Percentiles rank a stretch among this genome's conserved stretches.
Evolutionary conservation across 495 filamentous ascomycete genomes (phyloP).

Genomic region (Sporormia fimetaria): DNA sequence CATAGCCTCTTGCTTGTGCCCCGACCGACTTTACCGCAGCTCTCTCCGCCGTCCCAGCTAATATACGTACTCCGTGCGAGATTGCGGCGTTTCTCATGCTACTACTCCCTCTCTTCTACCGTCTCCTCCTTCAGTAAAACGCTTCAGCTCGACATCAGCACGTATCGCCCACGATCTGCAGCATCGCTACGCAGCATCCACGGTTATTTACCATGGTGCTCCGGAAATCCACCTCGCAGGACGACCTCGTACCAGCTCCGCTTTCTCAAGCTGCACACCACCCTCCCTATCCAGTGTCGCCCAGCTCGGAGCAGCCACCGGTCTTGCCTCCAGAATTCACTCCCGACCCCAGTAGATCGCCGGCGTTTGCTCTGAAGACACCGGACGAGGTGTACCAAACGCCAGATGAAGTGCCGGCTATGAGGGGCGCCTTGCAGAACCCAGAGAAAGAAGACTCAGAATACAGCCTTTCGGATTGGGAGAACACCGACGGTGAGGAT

Average conservation of each 20-base stretch:
- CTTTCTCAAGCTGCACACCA: slow-evolving; percentile 26
- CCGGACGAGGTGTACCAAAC: slow-evolving; percentile 8
- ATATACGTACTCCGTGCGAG: too few species aligned
- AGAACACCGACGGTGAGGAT: slow-evolving; percentile 18
- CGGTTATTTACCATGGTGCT: slow-evolving; percentile 17
- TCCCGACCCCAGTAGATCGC: slow-evolving; percentile 8
- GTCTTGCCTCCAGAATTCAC: slow-evolving; percentile 11
- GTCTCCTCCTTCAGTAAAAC: too few species aligned
- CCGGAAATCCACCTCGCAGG: slow-evolving; percentile 15
- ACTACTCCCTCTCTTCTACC: too few species aligned
- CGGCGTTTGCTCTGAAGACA: slow-evolving; percentile 13
- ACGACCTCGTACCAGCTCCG: slow-evolving; percentile 21
- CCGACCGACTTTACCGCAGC: too few species aligned
- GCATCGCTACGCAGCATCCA: neutral
- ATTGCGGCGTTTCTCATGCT: too few species aligned
- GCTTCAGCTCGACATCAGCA: slow-evolving; percentile 5
- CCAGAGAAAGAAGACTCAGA: slow-evolving; percentile 14
- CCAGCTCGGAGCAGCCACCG: slow-evolving; percentile 16
- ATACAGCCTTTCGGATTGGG: slow-evolving; percentile 19
- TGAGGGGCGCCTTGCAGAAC: too few species aligned
- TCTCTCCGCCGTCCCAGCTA: too few species aligned
- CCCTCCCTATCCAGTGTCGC: slow-evolving; percentile 27
- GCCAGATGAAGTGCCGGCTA: slow-evolving; percentile 3
- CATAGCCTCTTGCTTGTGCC: too few species aligned
- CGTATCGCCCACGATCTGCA: neutral